Base-by-base conservation (phyloP, 768 basidiomycete genomes). In the Tricholoma terreum region DNA sequence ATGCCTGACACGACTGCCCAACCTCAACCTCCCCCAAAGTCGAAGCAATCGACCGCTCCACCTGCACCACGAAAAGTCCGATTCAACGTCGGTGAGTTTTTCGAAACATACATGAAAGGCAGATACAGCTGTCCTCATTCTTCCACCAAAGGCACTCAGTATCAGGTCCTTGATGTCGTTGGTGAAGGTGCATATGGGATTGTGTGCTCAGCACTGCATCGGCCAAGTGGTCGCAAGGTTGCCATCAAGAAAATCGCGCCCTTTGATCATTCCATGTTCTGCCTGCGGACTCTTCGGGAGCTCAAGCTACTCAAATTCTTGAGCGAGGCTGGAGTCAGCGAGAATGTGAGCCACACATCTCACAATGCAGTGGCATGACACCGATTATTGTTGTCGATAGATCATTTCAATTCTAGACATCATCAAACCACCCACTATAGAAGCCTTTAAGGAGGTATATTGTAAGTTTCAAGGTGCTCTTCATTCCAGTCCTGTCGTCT, bases 231-330 rank as follows among this genome's bases (percentile, higher is more conserved):
- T 52, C 88, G 92, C 58, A 93, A 93, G 72, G 96, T 98, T 59
- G 95, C 95, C 54, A 94, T 97, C 80, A 97, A 97, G 81, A 92
- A 92, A 76, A 94, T 97, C 74, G 86, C 90, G 0, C 94, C 94
- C 5, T 97, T 96, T 64, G 94, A 96, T 70, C 94, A 95, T 68
- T 87, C 93, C 57, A 93, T 96, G 91, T 95, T 94, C 75, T 92
- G 91, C 68, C 79, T 94, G 69, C 79, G 88, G 50, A 96, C 94
- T n/a, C 78, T 95, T 50, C 84, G 94, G 60, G 94, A 92, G 71
- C 80, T 92, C 64, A 92, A 92, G 66, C 75, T 92, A 15, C 78
- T 86, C 72, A 92, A 92, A 65, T 92, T 92, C 73, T 72, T 94
- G 60, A 89, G 86, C 66, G 90, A 93, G 75, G 87, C 90, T 0